These are phyloP conservation scores for Cercospora janseana DNA, from an alignment of 2,329 filamentous ascomycete genomes.

Conservation along the genomic window DNA sequence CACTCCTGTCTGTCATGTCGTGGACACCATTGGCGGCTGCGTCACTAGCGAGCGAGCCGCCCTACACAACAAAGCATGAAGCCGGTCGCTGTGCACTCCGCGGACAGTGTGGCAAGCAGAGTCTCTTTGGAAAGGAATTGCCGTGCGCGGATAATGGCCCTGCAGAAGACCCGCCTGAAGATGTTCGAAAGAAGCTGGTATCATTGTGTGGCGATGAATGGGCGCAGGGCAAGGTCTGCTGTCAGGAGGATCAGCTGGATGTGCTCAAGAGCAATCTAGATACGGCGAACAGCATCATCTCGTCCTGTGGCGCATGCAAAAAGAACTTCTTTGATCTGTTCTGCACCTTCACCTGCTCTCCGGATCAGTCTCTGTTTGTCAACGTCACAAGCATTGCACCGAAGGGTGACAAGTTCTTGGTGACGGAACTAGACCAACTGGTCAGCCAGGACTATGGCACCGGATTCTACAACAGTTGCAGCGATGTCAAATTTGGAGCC, in stretches of 20 bases:
- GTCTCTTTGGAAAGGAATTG: constrained; percentile 83
- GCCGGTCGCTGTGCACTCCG: constrained; percentile 85
- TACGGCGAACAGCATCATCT: constrained; percentile 83
- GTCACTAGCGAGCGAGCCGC: constrained; percentile 9
- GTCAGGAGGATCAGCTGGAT: constrained; percentile 75
- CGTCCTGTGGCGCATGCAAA: constrained; percentile 93
- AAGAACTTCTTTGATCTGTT: constrained; percentile 98
- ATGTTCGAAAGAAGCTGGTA: constrained; percentile 73
- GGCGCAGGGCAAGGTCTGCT: constrained; percentile 81
- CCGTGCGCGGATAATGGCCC: constrained; percentile 89
- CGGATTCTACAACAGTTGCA: constrained; percentile 95
- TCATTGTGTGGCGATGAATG: constrained; percentile 85
- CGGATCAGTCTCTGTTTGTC: constrained; percentile 91
- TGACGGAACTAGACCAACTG: constrained; percentile 86
- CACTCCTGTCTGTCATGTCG: background rate
- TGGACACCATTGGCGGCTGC: background rate
- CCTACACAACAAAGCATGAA: constrained; percentile 59
- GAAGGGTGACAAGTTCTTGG: constrained; percentile 62
- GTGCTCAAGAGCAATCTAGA: constrained; percentile 79
- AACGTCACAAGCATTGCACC: constrained; percentile 77
- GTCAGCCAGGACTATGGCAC: constrained; percentile 79
- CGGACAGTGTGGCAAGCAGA: constrained; percentile 86
- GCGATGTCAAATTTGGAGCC: constrained; percentile 96
- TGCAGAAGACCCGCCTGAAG: constrained; percentile 70
- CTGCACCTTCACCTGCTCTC: constrained; percentile 97